Conservation (phyloP, 345 rosid genomes). For the Gossypium rotundifolium region DNA sequence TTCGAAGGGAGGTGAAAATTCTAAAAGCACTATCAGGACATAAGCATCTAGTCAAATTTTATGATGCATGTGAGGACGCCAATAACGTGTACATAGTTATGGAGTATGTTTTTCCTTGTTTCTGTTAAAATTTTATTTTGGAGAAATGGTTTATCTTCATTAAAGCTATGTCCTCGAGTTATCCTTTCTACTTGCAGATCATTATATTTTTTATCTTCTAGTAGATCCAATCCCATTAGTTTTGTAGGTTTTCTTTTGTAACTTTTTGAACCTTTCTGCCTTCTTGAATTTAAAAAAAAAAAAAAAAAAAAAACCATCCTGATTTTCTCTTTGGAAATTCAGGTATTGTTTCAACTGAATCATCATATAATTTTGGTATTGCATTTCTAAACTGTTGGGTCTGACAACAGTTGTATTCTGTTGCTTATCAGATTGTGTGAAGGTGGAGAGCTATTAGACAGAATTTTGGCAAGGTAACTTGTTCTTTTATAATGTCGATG, state of each 20-base stretch:
- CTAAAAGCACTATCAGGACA: conserved; percentile 72
- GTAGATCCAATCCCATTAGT: background rate
- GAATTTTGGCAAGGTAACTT: conserved; percentile 69
- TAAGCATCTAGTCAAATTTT: conserved; percentile 58
- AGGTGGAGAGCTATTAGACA: conserved; percentile 83
- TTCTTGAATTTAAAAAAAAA: background rate
- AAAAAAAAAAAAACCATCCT: background rate
- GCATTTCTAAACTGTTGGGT: background rate
- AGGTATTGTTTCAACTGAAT: background rate
- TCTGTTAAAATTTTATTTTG: conserved; percentile 14
- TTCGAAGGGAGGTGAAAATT: conserved; percentile 81
- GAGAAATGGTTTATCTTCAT: conserved; percentile 4
- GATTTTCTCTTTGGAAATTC: background rate
- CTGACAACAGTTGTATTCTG: conserved; percentile 16
- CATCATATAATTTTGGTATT: background rate
- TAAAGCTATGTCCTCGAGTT: conserved; percentile 1
- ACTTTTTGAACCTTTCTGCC: background rate
- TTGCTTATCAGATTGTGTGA: conserved; percentile 59
- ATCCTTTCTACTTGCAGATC: background rate
- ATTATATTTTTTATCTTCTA: background rate
- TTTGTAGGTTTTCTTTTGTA: background rate
- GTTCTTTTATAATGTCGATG: background rate
- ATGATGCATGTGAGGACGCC: conserved; percentile 82
- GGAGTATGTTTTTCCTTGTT: conserved; percentile 63
- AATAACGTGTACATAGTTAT: conserved; percentile 82